A percentile compares a stretch with the other conserved stretches of the same genome.
Conservation (phyloP, 129 eudicot species). For the Kitagawia praeruptora region DNA sequence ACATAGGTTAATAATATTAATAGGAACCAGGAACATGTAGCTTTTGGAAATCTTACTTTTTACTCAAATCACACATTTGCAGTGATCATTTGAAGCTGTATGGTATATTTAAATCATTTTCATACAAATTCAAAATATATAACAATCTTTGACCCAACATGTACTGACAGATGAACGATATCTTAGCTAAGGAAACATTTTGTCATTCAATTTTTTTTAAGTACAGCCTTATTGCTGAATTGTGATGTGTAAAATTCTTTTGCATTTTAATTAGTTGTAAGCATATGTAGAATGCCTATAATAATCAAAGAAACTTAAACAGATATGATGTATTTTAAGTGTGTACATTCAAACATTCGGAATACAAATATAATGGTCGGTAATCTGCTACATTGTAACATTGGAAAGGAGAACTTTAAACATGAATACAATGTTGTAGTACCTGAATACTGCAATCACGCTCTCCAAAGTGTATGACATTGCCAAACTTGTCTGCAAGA, state of each 20-base stretch:
- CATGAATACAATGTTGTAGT: slow-evolving; percentile 8
- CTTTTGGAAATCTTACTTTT: background rate
- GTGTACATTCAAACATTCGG: background rate
- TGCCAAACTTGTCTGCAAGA: slow-evolving; percentile 92
- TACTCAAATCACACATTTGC: background rate
- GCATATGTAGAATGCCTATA: too few species aligned
- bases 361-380: background rate
- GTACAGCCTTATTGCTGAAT: too few species aligned
- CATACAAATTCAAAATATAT: too few species aligned
- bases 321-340: too few species aligned
- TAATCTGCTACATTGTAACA: background rate
- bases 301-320: too few species aligned
- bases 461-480: slow-evolving; percentile 97
- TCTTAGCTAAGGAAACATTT: too few species aligned
- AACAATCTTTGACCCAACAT: too few species aligned
- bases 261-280: too few species aligned
- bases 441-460: slow-evolving; percentile 99
- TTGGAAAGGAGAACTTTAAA: background rate
- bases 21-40: background rate
- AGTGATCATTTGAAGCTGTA: background rate
- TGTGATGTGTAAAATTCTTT: too few species aligned
- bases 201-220: too few species aligned
- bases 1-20: background rate
- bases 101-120: background rate
- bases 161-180: too few species aligned